Evolutionary conservation across 2,329 filamentous ascomycete genomes (phyloP), one percentile per base, ranked within the genome.

Genomic region (Cordyceps pruinosa): DNA sequence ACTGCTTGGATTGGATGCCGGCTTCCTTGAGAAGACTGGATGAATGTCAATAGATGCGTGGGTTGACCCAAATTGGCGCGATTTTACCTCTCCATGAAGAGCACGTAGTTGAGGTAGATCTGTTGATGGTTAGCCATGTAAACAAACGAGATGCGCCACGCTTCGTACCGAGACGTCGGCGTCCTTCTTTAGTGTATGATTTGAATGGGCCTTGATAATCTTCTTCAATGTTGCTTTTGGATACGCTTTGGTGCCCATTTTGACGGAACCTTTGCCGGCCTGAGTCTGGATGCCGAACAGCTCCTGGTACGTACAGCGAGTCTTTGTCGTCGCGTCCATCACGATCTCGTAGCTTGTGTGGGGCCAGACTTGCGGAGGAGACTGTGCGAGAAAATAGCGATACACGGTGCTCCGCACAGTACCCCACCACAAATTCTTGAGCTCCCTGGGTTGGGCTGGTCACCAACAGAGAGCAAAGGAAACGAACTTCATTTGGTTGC

Each of bases 131-230:
- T 54, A 71, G 66, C 48, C 34, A 26, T 17, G 37, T 39, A 51
- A 42, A 57, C 56, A 57, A 60, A 62, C 58, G 62, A 58, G 61
- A 64, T 59, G 55, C 45, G 59, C 28, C 25, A 58, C 51, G 46
- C 65, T 19, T 30, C 81, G 59, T 73, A 95, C 90, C 74, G 93
- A 77, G 58, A 95, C 85, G 72, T 96, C 92, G 30, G 86, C 88
- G 71, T 94, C 92, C 72, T 90, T 94, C 76, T 86, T 90, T 61
- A 96, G 72, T 62, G 82, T 87, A 68, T 86, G 85, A 61, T 89
- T 87, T 9, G 90, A 88, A 71, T 96, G 90, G 19, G 90, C 90
- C 73, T 96, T 96, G 66, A 95, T 80, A 59, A 95, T 93, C 72
- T 91, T 92, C 72, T 91, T 94, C 65, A 96, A 79, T 0, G 89